Percentiles rank a stretch among this genome's conserved stretches.
Evolutionary conservation across 768 basidiomycete species (phyloP).

Genomic region (Vararia minispora): DNA sequence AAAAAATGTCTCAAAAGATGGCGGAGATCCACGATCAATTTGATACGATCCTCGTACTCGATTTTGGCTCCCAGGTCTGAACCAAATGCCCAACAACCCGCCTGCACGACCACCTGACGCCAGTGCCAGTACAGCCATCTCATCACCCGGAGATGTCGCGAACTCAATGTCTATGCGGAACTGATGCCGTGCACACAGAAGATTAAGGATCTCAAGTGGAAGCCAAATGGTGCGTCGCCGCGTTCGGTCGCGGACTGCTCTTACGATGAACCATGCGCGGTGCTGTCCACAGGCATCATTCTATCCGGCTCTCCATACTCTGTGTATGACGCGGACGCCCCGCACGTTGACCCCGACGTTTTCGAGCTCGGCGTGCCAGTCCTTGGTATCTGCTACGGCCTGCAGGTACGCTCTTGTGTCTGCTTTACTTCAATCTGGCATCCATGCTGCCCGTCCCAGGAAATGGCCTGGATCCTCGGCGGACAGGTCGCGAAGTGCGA

Average conservation of each 20-base stretch:
- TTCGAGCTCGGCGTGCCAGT: conserved; percentile 85
- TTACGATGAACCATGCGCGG: not conserved
- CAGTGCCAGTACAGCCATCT: conserved; percentile 90
- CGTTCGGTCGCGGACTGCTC: not conserved
- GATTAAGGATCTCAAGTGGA: conserved; percentile 80
- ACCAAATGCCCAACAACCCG: no score
- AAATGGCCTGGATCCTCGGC: conserved; percentile 83
- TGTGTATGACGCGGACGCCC: conserved; percentile 87
- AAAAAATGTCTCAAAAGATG: conserved; percentile 27
- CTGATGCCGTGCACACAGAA: conserved; percentile 93
- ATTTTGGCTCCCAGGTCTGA: conserved; percentile 91
- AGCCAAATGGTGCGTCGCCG: conserved; percentile 67
- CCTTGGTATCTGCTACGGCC: conserved; percentile 94
- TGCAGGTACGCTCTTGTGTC: conserved; percentile 49
- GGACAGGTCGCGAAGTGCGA: conserved; percentile 80
- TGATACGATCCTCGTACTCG: conserved; percentile 91
- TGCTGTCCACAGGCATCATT: conserved; percentile 60
- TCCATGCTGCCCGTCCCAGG: conserved; percentile 34
- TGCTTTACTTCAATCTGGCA: not conserved
- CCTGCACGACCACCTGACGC: no score
- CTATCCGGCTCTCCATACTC: conserved; percentile 98
- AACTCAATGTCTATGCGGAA: conserved; percentile 95
- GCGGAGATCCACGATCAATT: conserved; percentile 91
- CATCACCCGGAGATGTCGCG: conserved; percentile 95
- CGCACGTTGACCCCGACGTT: conserved; percentile 87